A percentile compares a stretch with the other conserved stretches of the same genome.
Conservation (phyloP, 1,284 basidiomycete genomes). For the Papiliotrema laurentii region DNA sequence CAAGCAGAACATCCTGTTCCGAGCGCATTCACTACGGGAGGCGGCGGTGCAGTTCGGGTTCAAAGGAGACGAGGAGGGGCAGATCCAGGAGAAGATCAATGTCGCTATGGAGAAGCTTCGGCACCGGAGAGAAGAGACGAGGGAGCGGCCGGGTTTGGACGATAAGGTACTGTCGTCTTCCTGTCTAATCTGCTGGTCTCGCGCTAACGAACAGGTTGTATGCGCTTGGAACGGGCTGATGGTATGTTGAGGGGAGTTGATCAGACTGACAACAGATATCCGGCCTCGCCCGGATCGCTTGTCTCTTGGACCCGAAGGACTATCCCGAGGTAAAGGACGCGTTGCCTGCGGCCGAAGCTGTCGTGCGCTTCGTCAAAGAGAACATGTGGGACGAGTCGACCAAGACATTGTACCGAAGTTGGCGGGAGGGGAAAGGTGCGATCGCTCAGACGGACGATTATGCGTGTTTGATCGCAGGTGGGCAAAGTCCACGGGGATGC, state of each 20-base stretch:
- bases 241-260: conserved; percentile 27
- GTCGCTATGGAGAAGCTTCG: conserved; percentile 24
- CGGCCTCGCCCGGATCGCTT: conserved; percentile 24
- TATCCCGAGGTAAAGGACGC: conserved; percentile 18
- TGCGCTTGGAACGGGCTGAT: conserved; percentile 53
- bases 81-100: conserved; percentile 22
- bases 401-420: conserved; percentile 27
- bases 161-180: conserved; percentile 41
- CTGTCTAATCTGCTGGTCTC: no score
- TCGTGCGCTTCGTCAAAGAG: conserved; percentile 24
- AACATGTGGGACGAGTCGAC: conserved; percentile 26
- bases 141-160: conserved; percentile 51
- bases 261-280: conserved; percentile 18
- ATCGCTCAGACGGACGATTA: conserved; percentile 42
- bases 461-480: conserved; percentile 30
- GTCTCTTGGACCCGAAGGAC: conserved; percentile 8
- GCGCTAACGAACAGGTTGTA: no score
- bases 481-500: conserved; percentile 1
- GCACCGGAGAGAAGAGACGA: conserved; percentile 42
- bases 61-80: conserved; percentile 30
- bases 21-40: conserved; percentile 14
- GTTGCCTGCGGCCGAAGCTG: conserved; percentile 16
- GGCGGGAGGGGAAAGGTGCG: conserved; percentile 39
- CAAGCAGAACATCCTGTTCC: conserved; percentile 40
- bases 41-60: conserved; percentile 16